phyloP scores from a whole-genome alignment of 2,329 filamentous ascomycete genomes.

The Pezicula neosporulosa region DNA sequence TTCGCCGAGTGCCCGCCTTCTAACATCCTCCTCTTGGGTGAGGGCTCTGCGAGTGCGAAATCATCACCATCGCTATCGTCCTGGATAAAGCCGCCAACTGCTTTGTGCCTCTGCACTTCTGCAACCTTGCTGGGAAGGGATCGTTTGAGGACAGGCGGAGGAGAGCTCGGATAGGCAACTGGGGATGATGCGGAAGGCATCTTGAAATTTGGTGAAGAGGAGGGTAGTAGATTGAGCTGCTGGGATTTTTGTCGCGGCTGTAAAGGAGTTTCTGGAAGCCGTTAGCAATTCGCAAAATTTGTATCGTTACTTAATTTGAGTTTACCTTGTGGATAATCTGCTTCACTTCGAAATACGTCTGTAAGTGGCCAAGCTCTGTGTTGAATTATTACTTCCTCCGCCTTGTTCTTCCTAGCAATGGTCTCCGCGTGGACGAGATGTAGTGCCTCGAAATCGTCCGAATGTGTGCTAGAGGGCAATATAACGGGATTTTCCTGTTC shows the following conservation, averaged over 20 bases:
- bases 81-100: constrained; percentile 39
- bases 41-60: constrained; percentile 28
- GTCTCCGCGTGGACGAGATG: constrained; percentile 37
- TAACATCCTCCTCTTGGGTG: constrained; percentile 41
- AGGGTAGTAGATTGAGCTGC: constrained; percentile 16
- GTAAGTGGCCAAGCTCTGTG: constrained; percentile 43
- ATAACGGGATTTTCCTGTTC: constrained; percentile 4
- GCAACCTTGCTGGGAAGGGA: constrained; percentile 29
- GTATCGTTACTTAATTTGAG: background rate
- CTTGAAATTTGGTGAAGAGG: constrained; percentile 33
- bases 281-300: constrained; percentile 6
- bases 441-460: constrained; percentile 45
- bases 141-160: constrained; percentile 32
- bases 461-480: constrained; percentile 25
- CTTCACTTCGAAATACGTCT: constrained; percentile 47
- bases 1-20: constrained; percentile 13
- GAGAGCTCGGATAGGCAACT: constrained; percentile 33
- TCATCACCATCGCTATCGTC: constrained; percentile 38
- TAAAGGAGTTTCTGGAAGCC: constrained; percentile 17
- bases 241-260: constrained; percentile 9
- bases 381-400: constrained; percentile 47
- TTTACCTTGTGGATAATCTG: constrained; percentile 31
- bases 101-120: constrained; percentile 29
- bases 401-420: constrained; percentile 35
- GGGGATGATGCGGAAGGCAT: constrained; percentile 63